Evolutionary conservation across 371 early-diverging fungal genomes (phyloP).

Genomic region (Lichtheimia ornata): DNA sequence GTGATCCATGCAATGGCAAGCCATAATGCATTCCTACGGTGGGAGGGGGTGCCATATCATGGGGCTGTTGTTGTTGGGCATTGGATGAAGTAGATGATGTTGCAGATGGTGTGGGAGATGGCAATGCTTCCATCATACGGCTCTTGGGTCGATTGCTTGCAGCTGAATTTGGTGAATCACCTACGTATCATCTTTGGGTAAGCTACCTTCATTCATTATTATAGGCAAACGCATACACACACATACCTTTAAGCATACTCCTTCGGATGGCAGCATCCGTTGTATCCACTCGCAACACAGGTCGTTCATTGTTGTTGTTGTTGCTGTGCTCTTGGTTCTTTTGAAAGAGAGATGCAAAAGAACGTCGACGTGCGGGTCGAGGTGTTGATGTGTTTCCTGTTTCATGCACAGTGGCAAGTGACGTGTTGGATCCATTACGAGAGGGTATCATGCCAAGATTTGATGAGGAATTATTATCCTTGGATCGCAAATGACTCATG

Average conservation of each 20-base stretch:
- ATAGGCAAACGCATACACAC: neutral
- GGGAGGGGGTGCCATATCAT: slow-evolving; percentile 22
- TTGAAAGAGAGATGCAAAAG: slow-evolving; percentile 40
- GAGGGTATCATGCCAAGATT: slow-evolving; percentile 9
- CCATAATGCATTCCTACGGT: slow-evolving; percentile 42
- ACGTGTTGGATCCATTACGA: slow-evolving; percentile 7
- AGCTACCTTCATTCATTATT: neutral
- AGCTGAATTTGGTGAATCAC: neutral
- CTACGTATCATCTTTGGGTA: neutral
- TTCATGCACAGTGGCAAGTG: slow-evolving; percentile 15
- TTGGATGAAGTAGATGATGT: slow-evolving; percentile 28
- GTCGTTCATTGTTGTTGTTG: slow-evolving; percentile 15
- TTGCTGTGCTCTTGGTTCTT: slow-evolving; percentile 28
- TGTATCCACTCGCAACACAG: slow-evolving; percentile 35
- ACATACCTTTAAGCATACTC: slow-evolving; percentile 35
- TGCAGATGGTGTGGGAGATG: slow-evolving; percentile 42
- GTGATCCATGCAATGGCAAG: slow-evolving; percentile 46
- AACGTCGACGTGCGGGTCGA: slow-evolving; percentile 39
- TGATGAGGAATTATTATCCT: slow-evolving; percentile 3
- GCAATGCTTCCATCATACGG: neutral
- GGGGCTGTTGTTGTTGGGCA: slow-evolving; percentile 5
- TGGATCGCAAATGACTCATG: slow-evolving; percentile 37
- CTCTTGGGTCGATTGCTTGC: neutral
- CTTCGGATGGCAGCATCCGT: slow-evolving; percentile 17
- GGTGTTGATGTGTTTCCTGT: slow-evolving; percentile 15